These are phyloP conservation scores for Alnus rubra DNA, from an alignment of 306 rosid genomes.

Conservation along the genomic window DNA sequence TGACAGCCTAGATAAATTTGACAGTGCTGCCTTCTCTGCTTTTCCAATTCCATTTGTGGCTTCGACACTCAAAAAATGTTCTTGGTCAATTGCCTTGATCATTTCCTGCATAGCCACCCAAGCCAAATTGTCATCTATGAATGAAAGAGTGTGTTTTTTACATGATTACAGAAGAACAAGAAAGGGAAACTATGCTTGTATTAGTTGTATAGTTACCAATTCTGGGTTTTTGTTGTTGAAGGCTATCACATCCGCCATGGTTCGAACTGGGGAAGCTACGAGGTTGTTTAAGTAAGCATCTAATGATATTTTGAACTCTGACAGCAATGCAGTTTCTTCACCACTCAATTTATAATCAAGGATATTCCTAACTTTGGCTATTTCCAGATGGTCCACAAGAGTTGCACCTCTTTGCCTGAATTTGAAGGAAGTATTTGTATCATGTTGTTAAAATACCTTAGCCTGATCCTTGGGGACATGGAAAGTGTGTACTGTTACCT, in stretches of 20 bases:
- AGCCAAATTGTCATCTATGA: background rate
- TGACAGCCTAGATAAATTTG: constrained; percentile 23
- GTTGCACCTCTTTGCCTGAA: constrained; percentile 52
- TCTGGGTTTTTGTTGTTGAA: constrained; percentile 46
- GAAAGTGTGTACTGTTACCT: constrained; percentile 45
- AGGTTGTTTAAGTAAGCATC: constrained; percentile 48
- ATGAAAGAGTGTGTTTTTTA: background rate
- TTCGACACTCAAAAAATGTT: constrained; percentile 29
- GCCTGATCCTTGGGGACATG: background rate
- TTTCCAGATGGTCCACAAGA: constrained; percentile 46
- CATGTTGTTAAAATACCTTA: background rate
- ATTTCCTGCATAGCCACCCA: constrained; percentile 19
- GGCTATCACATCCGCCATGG: constrained; percentile 50
- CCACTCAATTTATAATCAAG: constrained; percentile 14
- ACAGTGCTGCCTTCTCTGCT: constrained; percentile 22
- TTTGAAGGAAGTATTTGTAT: constrained; percentile 9
- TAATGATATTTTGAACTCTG: constrained; percentile 54
- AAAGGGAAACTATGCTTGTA: background rate
- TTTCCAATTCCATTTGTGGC: constrained; percentile 35
- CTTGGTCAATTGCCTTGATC: constrained; percentile 23
- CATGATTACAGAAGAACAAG: background rate
- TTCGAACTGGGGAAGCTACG: constrained; percentile 46
- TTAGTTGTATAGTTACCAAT: constrained; percentile 38
- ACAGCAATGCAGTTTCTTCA: constrained; percentile 37
- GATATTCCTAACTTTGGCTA: constrained; percentile 25